Percentiles rank a stretch among this genome's conserved stretches.
Evolutionary conservation across 2,329 filamentous ascomycete species (phyloP).

Genomic region (Chrysosporium keratinophilum): DNA sequence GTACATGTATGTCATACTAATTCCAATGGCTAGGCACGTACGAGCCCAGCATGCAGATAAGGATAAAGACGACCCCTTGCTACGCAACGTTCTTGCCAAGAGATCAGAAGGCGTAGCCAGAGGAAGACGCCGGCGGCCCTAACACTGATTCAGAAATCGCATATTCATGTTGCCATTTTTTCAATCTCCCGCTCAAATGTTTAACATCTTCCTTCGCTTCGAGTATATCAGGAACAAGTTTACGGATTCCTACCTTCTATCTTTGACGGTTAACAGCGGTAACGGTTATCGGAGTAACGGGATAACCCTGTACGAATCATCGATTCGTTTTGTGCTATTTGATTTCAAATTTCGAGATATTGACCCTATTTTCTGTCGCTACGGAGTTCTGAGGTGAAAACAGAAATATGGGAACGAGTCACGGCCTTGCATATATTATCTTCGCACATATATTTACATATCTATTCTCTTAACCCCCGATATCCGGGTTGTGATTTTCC

Average conservation of each 20-base stretch:
- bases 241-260: background rate
- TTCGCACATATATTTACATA: constrained; percentile 7
- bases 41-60: constrained; percentile 85
- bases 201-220: background rate
- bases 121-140: constrained; percentile 58
- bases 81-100: constrained; percentile 77
- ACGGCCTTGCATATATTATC: constrained; percentile 10
- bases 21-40: constrained; percentile 58
- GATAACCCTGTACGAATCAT: background rate
- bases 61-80: constrained; percentile 69
- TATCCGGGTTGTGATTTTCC: background rate
- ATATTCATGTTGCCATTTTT: background rate
- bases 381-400: constrained; percentile 10
- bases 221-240: background rate
- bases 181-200: background rate
- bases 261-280: background rate
- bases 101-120: constrained; percentile 73
- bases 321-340: constrained; percentile 1
- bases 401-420: constrained; percentile 8
- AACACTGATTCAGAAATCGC: background rate
- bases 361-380: constrained; percentile 5
- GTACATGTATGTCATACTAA: background rate
- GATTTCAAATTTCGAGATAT: background rate
- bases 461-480: constrained; percentile 1
- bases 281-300: constrained; percentile 4